Evolutionary conservation across 352 stramenopile species (phyloP), one percentile per base, ranked within the genome.

Genomic region (Globisporangium nodosum): DNA sequence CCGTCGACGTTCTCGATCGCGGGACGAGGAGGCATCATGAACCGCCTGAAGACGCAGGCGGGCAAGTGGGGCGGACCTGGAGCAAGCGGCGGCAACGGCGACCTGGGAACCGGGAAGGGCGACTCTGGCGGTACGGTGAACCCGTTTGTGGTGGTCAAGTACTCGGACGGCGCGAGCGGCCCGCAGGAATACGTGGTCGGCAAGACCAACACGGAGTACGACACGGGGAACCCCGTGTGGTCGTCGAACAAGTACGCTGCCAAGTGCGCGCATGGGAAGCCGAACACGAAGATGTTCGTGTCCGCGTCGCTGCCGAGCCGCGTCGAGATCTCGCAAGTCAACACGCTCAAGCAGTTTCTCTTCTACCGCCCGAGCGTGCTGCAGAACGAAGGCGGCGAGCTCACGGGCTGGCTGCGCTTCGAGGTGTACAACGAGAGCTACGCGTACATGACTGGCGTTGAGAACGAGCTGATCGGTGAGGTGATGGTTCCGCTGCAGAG

Each of bases 191-290:
- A 71, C 27, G 63, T 80, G 2, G 78, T 95, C 18, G 85, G 85
- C 6, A 85, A 83, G 64, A 95, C 85, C 1, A 95, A 95, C 61
- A 95, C 85, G 0, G 85, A 95, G 59, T 95, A 95, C 43, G 81
- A 92, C 37, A 78, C 70, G 5, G 59, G 68, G 3, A 66, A 83
- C 53, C 85, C 85, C 0, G 71, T 90, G 9, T 95, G 80, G 69
- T 91, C 81, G 11, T 76, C 72, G 16, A 94, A 94, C 67, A 84
- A 85, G 52, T 70, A 65, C 33, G 61, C 68, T 7, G 15, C 65
- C 0, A 86, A 78, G 51, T 94, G 85, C 51, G 74, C 79, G 11
- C 83, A 94, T 53, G 73, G 70, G 18, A 87, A 85, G 37, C 82
- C 85, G 2, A 84, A 65, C 43, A 80, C 66, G 2, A 90, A 89